Conservation (phyloP, 176 grass and related monocot species). For the Pharus latifolius region DNA sequence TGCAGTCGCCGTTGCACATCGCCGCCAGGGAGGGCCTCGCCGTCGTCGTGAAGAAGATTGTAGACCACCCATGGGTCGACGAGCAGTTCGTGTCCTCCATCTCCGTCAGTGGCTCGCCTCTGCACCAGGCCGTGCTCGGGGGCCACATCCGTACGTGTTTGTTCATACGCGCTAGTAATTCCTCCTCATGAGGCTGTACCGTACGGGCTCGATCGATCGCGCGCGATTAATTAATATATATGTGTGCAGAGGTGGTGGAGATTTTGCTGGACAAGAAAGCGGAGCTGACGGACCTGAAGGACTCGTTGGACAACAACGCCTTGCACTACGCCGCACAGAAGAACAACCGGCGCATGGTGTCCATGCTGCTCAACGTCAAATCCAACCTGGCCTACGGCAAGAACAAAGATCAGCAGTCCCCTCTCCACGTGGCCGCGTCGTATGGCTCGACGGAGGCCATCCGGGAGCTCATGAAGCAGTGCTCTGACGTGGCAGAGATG, state of each 20-base stretch:
- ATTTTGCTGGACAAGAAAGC: constrained; percentile 26
- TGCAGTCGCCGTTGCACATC: constrained; percentile 57
- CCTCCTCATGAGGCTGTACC: too few species aligned
- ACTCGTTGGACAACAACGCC: constrained; percentile 31
- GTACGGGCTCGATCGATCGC: too few species aligned
- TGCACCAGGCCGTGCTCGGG: constrained; percentile 68
- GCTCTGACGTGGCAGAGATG: constrained; percentile 42
- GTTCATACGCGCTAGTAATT: too few species aligned
- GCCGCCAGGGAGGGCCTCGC: constrained; percentile 50
- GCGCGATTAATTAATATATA: too few species aligned
- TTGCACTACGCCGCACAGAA: constrained; percentile 69
- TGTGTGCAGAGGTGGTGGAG: constrained; percentile 36
- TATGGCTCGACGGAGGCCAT: constrained; percentile 32
- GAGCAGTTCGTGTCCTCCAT: background rate
- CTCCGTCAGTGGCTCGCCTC: constrained; percentile 34
- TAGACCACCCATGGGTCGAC: constrained; percentile 23
- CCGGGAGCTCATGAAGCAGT: constrained; percentile 33
- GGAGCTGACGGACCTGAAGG: constrained; percentile 13
- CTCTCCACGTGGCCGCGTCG: constrained; percentile 39
- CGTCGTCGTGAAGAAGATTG: constrained; percentile 29
- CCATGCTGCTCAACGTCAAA: constrained; percentile 25
- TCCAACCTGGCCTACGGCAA: constrained; percentile 30
- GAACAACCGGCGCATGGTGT: constrained; percentile 28
- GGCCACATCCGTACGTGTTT: constrained; percentile 29
- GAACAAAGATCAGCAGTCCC: background rate